Conservation (phyloP, 495 filamentous ascomycete genomes). For the Aspergillus panamensis region DNA sequence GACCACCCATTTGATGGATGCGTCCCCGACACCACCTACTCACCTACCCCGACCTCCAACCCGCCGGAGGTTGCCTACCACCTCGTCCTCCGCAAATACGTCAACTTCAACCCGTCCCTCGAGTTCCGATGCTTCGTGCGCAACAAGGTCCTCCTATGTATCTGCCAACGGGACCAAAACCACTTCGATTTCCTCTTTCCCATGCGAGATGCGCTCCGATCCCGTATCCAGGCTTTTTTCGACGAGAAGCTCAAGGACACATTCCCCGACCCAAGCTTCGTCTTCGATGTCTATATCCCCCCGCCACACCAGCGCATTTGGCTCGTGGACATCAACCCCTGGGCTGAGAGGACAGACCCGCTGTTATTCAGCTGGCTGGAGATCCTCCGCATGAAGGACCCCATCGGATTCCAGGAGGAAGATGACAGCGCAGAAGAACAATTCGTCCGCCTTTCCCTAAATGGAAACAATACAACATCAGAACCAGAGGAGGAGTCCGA, state of each 20-base stretch:
- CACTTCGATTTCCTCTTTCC: conserved; percentile 76
- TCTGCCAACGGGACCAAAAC: conserved; percentile 87
- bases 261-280: conserved; percentile 80
- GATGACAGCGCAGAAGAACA: conserved; percentile 29
- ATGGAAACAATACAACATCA: conserved; percentile 21
- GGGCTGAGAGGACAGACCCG: conserved; percentile 85
- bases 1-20: conserved; percentile 89
- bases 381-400: conserved; percentile 67
- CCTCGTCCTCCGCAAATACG: conserved; percentile 80
- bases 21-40: conserved; percentile 36
- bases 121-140: conserved; percentile 96
- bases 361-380: conserved; percentile 90
- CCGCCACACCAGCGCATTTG: conserved; percentile 72
- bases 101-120: conserved; percentile 80
- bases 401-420: conserved; percentile 36
- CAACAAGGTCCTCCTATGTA: conserved; percentile 68
- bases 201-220: conserved; percentile 59
- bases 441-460: conserved; percentile 42
- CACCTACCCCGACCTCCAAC: conserved; percentile 11
- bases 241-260: conserved; percentile 62
- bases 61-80: conserved; percentile 53
- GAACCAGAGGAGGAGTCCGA: conserved; percentile 26
- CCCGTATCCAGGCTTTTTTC: conserved; percentile 69
- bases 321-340: conserved; percentile 93
- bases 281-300: conserved; percentile 88